These are phyloP conservation scores for Euphorbia tirucalli DNA, from an alignment of 345 rosid species.

Conservation along the genomic window DNA sequence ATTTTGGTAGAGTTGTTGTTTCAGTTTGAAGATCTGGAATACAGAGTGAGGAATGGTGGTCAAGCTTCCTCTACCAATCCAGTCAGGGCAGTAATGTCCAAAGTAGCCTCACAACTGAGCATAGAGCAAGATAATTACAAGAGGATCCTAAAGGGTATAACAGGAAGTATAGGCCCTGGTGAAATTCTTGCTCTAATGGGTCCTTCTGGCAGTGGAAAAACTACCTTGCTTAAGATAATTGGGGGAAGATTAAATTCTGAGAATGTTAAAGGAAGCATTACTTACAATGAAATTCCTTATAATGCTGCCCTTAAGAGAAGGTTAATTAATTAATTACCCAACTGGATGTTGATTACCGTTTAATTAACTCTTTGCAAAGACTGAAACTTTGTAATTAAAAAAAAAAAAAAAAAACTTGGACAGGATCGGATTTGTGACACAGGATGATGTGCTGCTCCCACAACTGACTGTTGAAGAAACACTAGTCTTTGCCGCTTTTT, in stretches of 20 bases:
- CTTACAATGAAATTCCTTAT: constrained; percentile 77
- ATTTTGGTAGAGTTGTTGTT: not conserved
- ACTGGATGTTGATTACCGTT: not conserved
- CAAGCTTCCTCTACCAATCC: constrained; percentile 44
- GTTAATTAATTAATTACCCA: constrained; percentile 26
- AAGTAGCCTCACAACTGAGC: constrained; percentile 51
- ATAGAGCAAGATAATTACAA: constrained; percentile 64
- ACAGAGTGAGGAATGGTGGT: constrained; percentile 50
- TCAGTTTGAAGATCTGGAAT: constrained; percentile 92
- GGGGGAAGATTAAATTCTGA: constrained; percentile 75
- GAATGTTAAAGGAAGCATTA: constrained; percentile 62
- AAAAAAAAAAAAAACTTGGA: too few species aligned
- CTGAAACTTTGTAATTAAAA: not conserved
- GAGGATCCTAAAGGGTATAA: constrained; percentile 76
- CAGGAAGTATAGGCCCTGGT: constrained; percentile 89
- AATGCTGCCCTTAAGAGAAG: constrained; percentile 75
- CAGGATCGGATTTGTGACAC: constrained; percentile 96
- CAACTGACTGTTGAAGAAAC: constrained; percentile 96
- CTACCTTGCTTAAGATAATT: constrained; percentile 77
- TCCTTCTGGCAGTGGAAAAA: constrained; percentile 98
- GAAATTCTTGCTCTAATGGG: constrained; percentile 95
- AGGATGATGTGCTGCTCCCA: constrained; percentile 90
- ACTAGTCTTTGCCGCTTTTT: constrained; percentile 75
- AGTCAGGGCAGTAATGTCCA: constrained; percentile 65
- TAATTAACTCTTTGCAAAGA: too few species aligned